Conservation (phyloP, 805 yeast genomes). For the Tetrapisispora phaffii region DNA sequence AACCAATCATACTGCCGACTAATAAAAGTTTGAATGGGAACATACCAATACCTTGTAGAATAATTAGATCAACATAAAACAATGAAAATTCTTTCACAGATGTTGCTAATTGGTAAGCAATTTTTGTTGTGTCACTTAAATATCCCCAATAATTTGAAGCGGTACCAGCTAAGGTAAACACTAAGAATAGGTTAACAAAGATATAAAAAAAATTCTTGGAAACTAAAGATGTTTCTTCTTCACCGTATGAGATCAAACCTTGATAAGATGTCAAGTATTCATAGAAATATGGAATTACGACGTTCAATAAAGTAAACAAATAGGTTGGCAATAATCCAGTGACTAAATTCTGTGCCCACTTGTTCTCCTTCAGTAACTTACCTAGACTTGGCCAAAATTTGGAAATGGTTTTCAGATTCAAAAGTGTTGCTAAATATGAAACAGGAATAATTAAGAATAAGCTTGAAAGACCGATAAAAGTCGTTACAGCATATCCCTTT, state of each 20-base stretch:
- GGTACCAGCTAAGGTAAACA: conserved; percentile 89
- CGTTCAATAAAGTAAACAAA: conserved; percentile 75
- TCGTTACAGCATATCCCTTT: conserved; percentile 36
- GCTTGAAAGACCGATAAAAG: conserved; percentile 41
- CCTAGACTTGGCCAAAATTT: conserved; percentile 81
- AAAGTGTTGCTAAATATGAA: conserved; percentile 69
- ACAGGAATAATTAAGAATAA: conserved; percentile 75
- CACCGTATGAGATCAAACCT: conserved; percentile 86
- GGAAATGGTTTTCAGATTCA: conserved; percentile 68
- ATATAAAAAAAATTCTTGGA: conserved; percentile 90
- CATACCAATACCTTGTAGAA: conserved; percentile 78
- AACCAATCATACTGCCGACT: conserved; percentile 65
- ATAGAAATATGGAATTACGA: conserved; percentile 75
- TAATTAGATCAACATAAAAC: conserved; percentile 81
- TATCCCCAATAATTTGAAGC: conserved; percentile 73
- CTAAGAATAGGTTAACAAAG: conserved; percentile 85
- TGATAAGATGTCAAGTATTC: conserved; percentile 75
- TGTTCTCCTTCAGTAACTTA: conserved; percentile 47
- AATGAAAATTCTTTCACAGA: conserved; percentile 70
- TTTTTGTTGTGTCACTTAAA: conserved; percentile 77
- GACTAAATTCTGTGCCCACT: conserved; percentile 67
- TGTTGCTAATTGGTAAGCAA: conserved; percentile 78
- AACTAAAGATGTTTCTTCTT: conserved; percentile 82
- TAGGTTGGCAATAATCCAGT: conserved; percentile 89
- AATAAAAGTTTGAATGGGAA: conserved; percentile 81